Percentiles rank a stretch among this genome's conserved stretches.
Evolutionary conservation across 495 filamentous ascomycete genomes (phyloP).

Genomic region (Massariosphaeria phaeospora): DNA sequence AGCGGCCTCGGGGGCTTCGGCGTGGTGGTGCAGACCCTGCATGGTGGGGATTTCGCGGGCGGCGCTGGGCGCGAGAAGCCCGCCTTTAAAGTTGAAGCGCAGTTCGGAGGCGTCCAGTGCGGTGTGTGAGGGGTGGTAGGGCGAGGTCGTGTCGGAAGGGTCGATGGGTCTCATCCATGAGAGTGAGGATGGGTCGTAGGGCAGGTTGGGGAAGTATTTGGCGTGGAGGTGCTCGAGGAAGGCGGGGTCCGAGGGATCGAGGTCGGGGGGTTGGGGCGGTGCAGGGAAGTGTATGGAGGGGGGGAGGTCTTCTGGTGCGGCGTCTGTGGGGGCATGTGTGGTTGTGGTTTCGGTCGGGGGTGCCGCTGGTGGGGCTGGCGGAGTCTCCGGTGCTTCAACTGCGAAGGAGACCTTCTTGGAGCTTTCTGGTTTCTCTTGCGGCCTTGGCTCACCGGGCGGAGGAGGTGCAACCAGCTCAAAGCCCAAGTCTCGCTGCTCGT

Average conservation of each 20-base stretch:
- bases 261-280: slow-evolving; percentile 56
- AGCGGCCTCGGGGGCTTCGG: slow-evolving; percentile 84
- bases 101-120: slow-evolving; percentile 70
- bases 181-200: slow-evolving; percentile 76
- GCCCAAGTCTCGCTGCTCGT: slow-evolving; percentile 18
- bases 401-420: slow-evolving; percentile 36
- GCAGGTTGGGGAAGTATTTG: slow-evolving; percentile 86
- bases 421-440: slow-evolving; percentile 3
- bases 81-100: slow-evolving; percentile 82
- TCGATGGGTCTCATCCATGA: slow-evolving; percentile 81
- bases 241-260: slow-evolving; percentile 74
- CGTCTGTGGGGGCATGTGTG: slow-evolving; percentile 22
- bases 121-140: slow-evolving; percentile 71
- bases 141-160: slow-evolving; percentile 51
- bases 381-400: background rate
- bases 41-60: slow-evolving; percentile 65
- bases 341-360: background rate
- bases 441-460: slow-evolving; percentile 16
- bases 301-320: slow-evolving; percentile 41
- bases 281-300: slow-evolving; percentile 58
- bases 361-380: background rate
- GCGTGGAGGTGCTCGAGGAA: slow-evolving; percentile 80
- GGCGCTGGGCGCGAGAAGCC: slow-evolving; percentile 66
- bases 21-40: slow-evolving; percentile 88
- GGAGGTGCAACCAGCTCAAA: slow-evolving; percentile 1